These are phyloP conservation scores for Fusarium denticulatum DNA, from an alignment of 2,329 filamentous ascomycete genomes.

Conservation along the genomic window DNA sequence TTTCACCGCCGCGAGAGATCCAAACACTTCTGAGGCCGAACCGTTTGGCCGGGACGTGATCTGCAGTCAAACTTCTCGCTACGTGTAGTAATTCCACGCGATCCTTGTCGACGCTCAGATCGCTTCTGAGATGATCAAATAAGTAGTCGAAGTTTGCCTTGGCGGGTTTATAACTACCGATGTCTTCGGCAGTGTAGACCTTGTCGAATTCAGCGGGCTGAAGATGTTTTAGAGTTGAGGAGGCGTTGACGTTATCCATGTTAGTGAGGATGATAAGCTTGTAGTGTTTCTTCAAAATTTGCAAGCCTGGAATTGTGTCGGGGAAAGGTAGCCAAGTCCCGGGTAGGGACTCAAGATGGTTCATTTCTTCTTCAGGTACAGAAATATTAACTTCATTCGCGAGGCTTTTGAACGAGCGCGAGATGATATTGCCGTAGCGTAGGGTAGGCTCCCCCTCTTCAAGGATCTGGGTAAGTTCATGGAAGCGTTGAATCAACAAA, in stretches of 20 bases:
- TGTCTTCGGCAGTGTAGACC: conserved; percentile 15
- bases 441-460: conserved; percentile 1
- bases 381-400: not conserved
- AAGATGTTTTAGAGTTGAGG: not conserved
- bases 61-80: conserved; percentile 22
- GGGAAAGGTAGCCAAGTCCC: conserved; percentile 11
- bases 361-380: not conserved
- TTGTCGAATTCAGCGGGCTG: conserved; percentile 9
- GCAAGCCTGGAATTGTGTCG: not conserved
- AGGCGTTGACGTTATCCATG: conserved; percentile 13
- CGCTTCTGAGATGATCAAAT: not conserved
- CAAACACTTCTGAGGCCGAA: conserved; percentile 8
- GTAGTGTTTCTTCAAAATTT: conserved; percentile 11
- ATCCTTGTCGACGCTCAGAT: conserved; percentile 9
- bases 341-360: not conserved
- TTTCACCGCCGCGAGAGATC: conserved; percentile 13
- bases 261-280: conserved; percentile 13
- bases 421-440: not conserved
- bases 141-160: conserved; percentile 18
- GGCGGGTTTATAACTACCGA: conserved; percentile 20
- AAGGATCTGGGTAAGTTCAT: not conserved
- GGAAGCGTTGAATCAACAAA: not conserved
- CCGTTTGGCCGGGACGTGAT: conserved; percentile 16
- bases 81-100: conserved; percentile 8
- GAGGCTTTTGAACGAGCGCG: conserved; percentile 1